These are phyloP conservation scores for Sporobolomyces pararoseus DNA, from an alignment of 768 basidiomycete genomes.

Conservation along the genomic window DNA sequence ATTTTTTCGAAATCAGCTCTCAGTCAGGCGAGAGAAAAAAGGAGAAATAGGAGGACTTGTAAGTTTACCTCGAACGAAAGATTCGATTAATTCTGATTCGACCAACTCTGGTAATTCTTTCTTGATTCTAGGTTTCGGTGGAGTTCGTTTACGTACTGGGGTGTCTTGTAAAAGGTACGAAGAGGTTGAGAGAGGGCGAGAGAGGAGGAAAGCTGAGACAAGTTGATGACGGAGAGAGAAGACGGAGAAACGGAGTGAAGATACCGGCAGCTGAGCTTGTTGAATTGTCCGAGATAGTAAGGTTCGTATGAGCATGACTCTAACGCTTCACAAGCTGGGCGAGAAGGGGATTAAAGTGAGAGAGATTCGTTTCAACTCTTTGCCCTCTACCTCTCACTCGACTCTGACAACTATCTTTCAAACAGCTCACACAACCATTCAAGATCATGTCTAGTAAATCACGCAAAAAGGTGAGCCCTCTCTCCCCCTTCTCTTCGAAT, in stretches of 20 bases:
- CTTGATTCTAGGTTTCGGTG: slow-evolving; percentile 13
- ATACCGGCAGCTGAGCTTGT: too few relatives aligned
- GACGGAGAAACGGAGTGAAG: neutral
- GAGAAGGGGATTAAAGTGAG: neutral
- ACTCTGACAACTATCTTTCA: neutral
- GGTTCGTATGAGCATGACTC: neutral
- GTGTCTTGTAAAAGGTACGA: too few relatives aligned
- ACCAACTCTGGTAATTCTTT: slow-evolving; percentile 26
- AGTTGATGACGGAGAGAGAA: neutral
- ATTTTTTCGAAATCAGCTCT: neutral
- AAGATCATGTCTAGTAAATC: slow-evolving; percentile 35
- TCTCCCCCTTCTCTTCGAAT: neutral
- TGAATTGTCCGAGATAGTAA: too few relatives aligned
- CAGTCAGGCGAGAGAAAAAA: neutral
- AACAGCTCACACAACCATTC: neutral
- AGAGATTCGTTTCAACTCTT: neutral
- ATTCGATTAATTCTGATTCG: slow-evolving; percentile 31
- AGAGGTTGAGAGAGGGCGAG: neutral
- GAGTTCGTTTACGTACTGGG: slow-evolving; percentile 11
- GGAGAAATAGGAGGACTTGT: neutral
- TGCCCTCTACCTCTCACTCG: neutral
- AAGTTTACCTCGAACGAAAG: slow-evolving; percentile 31
- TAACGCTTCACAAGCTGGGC: neutral
- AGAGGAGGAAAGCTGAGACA: neutral
- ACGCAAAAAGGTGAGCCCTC: slow-evolving; percentile 31